phyloP scores from a whole-genome alignment of 768 basidiomycete genomes.

The Postia placenta region DNA sequence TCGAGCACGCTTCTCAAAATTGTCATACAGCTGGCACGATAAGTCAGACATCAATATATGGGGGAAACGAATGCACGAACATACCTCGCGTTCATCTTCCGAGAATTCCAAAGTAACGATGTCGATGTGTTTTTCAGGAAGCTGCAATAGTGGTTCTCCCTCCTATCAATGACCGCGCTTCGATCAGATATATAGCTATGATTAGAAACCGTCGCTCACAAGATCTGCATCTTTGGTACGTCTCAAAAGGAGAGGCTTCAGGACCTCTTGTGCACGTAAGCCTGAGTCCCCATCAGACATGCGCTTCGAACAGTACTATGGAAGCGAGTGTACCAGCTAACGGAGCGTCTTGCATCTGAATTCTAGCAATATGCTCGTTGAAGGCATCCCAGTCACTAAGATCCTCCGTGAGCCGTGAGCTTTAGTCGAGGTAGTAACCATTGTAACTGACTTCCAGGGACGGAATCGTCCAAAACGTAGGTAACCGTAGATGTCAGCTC shows the following conservation, averaged over 20 bases:
- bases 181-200: neutral
- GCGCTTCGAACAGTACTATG: neutral
- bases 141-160: conserved; percentile 60
- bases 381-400: conserved; percentile 58
- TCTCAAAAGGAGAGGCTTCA: conserved; percentile 63
- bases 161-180: too few species aligned
- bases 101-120: conserved; percentile 58
- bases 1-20: conserved; percentile 48
- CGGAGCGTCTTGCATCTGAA: conserved; percentile 51
- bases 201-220: conserved; percentile 14
- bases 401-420: neutral
- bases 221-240: conserved; percentile 62
- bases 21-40: conserved; percentile 43
- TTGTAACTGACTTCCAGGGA: conserved; percentile 45
- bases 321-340: conserved; percentile 50
- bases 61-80: conserved; percentile 8
- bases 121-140: conserved; percentile 56
- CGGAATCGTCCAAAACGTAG: conserved; percentile 63
- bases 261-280: conserved; percentile 58
- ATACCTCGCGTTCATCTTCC: conserved; percentile 56
- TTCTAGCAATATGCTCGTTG: conserved; percentile 46
- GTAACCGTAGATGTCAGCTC: conserved; percentile 66
- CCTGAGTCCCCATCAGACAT: conserved; percentile 25
- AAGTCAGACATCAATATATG: neutral
- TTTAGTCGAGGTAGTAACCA: too few species aligned